Conservation (phyloP, 2,329 filamentous ascomycete species). For the Pseudogymnoascus sp. region DNA sequence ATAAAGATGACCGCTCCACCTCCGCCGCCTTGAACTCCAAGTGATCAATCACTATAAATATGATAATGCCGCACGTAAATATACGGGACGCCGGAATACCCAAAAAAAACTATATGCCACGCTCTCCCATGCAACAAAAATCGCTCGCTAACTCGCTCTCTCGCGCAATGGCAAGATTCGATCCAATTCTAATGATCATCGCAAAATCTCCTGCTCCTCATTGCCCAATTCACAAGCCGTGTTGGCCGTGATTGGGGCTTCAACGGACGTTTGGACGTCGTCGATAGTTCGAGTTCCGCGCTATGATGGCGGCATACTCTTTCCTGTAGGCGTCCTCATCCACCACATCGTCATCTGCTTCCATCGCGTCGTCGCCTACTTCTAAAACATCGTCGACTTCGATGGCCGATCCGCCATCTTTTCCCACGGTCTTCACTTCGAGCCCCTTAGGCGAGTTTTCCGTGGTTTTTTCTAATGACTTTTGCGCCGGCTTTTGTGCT, state of each 20-base stretch:
- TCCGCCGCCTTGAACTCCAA: not conserved
- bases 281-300: not conserved
- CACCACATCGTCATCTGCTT: not conserved
- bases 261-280: not conserved
- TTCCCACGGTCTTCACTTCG: not conserved
- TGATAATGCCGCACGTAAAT: slow-evolving; percentile 4
- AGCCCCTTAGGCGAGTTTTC: not conserved
- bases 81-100: not conserved
- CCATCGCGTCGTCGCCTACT: not conserved
- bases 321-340: not conserved
- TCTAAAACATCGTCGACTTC: not conserved
- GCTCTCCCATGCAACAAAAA: not conserved
- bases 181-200: not conserved
- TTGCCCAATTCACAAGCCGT: not conserved
- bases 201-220: not conserved
- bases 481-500: not conserved
- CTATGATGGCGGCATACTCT: not conserved
- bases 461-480: not conserved
- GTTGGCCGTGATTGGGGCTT: not conserved
- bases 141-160: slow-evolving; percentile 1
- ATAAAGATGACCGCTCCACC: not conserved
- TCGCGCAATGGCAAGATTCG: not conserved
- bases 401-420: not conserved
- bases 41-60: slow-evolving; percentile 7
- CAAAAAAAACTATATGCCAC: not conserved